phyloP scores from a whole-genome alignment of 192 early-diverging fungal genomes.

The Backusella parvicylindrica region DNA sequence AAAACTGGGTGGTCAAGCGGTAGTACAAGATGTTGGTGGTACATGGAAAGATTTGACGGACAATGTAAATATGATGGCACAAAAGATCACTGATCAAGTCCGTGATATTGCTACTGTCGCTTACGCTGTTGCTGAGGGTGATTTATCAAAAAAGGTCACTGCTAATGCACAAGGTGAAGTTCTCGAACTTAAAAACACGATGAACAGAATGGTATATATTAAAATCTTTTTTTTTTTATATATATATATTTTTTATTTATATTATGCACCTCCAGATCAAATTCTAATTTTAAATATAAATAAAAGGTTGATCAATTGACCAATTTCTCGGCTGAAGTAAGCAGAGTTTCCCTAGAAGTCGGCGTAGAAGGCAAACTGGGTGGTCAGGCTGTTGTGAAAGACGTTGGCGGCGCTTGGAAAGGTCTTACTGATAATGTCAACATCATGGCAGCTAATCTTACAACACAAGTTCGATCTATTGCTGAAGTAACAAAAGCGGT shows the following conservation, averaged over 20 bases:
- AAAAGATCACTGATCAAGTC: slow-evolving; percentile 50
- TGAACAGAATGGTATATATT: slow-evolving; percentile 49
- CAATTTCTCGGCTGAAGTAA: slow-evolving; percentile 59
- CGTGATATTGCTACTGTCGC: slow-evolving; percentile 56
- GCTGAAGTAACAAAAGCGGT: slow-evolving; percentile 60
- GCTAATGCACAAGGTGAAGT: slow-evolving; percentile 56
- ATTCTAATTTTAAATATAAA: background rate
- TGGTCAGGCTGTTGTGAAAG: slow-evolving; percentile 51
- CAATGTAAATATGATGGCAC: slow-evolving; percentile 60
- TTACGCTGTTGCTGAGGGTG: slow-evolving; percentile 53
- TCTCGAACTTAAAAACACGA: slow-evolving; percentile 55
- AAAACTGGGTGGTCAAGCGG: slow-evolving; percentile 51
- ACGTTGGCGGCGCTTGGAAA: slow-evolving; percentile 43
- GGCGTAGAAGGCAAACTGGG: slow-evolving; percentile 70
- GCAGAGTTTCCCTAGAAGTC: slow-evolving; percentile 68
- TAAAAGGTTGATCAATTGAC: slow-evolving; percentile 37
- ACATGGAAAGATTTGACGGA: slow-evolving; percentile 60
- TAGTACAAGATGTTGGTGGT: slow-evolving; percentile 52
- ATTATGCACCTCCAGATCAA: background rate
- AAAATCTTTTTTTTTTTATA: background rate
- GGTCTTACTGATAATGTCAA: slow-evolving; percentile 53
- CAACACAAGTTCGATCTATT: slow-evolving; percentile 64
- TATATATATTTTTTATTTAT: too few relatives aligned
- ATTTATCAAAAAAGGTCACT: slow-evolving; percentile 48
- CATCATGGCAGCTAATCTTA: slow-evolving; percentile 51